Evolutionary conservation across 257 asterid genomes (phyloP).

Genomic region (Primulina huaijiensis): DNA sequence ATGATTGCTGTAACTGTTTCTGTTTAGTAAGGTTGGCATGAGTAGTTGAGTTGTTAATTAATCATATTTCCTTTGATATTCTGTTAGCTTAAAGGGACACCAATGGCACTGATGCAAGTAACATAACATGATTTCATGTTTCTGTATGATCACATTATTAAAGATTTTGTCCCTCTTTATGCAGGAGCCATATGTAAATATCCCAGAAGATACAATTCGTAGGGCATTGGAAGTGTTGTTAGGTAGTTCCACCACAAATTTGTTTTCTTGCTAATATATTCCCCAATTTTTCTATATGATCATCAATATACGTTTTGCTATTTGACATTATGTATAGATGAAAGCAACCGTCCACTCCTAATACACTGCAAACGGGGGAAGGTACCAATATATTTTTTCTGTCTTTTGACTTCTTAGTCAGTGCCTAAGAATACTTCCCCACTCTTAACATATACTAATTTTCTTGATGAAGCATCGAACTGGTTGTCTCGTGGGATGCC

Average conservation of each 20-base stretch:
- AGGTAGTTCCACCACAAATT: conserved; percentile 38
- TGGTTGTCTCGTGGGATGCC: conserved; percentile 87
- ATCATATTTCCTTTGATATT: background rate
- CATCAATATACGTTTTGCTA: conserved; percentile 1
- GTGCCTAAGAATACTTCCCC: background rate
- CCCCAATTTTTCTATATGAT: background rate
- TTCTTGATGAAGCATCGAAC: conserved; percentile 64
- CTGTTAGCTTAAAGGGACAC: background rate
- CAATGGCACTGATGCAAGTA: no score
- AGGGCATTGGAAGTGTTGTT: conserved; percentile 56
- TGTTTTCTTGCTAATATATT: background rate
- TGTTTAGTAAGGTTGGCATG: background rate
- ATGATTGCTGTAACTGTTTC: background rate
- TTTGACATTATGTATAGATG: conserved; percentile 44
- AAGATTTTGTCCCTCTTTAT: conserved; percentile 18
- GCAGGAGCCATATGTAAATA: conserved; percentile 71
- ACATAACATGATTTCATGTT: background rate
- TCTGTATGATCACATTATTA: background rate
- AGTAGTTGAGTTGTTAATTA: background rate
- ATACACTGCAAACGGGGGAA: conserved; percentile 93
- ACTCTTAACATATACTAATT: background rate
- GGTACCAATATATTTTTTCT: conserved; percentile 36
- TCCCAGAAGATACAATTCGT: conserved; percentile 58
- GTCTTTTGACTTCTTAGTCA: background rate
- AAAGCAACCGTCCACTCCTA: conserved; percentile 68